Evolutionary conservation across 2,329 filamentous ascomycete species (phyloP), one percentile per base, ranked within the genome.

Genomic region (Penicillium brasilianum): DNA sequence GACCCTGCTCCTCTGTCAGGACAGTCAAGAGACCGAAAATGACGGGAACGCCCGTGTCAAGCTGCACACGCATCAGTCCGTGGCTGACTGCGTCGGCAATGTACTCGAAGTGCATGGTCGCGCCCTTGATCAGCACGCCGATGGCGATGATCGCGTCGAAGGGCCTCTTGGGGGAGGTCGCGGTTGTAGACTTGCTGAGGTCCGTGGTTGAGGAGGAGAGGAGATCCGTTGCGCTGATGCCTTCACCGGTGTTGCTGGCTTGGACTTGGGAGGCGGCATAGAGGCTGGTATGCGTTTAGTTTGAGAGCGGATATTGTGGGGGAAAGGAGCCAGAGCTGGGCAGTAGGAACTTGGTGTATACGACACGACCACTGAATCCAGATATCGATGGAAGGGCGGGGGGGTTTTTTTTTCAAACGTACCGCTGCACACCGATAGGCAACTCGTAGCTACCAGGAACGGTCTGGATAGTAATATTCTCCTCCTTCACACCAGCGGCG

Each of bases 81-180:
- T 97, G 92, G 60, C 88, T 92, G 7, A 96, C 93, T 43, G 92
- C 87, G 66, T 98, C 95, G 44, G 93, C 86, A 71, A 99, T 99
- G 81, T 99, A 98, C 81, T 99, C 95, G 74, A 99, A 99, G 81
- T 99, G 95, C 93, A 97, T 97, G 7, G 95, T 98, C 80, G 96
- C 91, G 76, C 95, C 95, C 83, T 99, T 99, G 82, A 99, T 97
- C 63, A 99, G 87, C 59, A 97, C 93, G 58, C 95, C 95, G 69
- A 99, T 91, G 56, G 95, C 93, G 68, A 99, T 93, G 66, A 99
- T 88, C 64, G 95, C 95, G 75, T 98, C 94, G 72, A 98, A 98
- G 20, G 92, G 87, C 53, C 76, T 73, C 20, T 78, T 71, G 3
- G 71, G 55, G 18, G 77, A 74, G n/a, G 78, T 74, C 2, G 79